phyloP scores from a whole-genome alignment of 2,329 filamentous ascomycete genomes.

The Scytalidium lignicola region DNA sequence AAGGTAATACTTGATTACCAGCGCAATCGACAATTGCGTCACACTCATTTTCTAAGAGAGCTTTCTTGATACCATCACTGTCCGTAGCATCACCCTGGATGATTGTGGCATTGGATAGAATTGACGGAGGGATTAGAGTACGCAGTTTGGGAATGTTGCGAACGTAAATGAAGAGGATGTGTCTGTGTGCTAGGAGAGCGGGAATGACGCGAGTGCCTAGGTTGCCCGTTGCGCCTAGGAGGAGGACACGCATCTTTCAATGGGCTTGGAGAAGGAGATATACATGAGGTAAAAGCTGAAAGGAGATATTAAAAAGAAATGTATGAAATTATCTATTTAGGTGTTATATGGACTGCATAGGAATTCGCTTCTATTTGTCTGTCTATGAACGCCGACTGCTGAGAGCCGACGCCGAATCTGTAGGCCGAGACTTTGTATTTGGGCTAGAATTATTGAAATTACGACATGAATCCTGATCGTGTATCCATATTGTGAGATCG shows the following conservation, averaged over 20 bases:
- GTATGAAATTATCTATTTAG: too few species aligned
- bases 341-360: too few species aligned
- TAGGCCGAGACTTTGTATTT: too few species aligned
- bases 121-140: constrained; percentile 27
- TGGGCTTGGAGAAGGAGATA: too few species aligned
- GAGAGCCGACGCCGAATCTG: constrained; percentile 42
- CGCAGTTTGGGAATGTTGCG: constrained; percentile 34
- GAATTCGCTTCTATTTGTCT: too few species aligned
- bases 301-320: too few species aligned
- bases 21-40: constrained; percentile 36
- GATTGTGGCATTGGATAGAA: constrained; percentile 26
- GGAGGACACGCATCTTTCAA: constrained; percentile 35
- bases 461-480: too few species aligned
- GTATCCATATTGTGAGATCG: too few species aligned
- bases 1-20: constrained; percentile 32
- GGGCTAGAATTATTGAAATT: too few species aligned
- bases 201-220: constrained; percentile 31
- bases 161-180: constrained; percentile 34
- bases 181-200: constrained; percentile 28
- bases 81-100: constrained; percentile 35
- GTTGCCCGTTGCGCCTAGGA: constrained; percentile 35
- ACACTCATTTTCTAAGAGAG: constrained; percentile 31
- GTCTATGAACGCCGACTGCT: constrained; percentile 65
- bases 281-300: too few species aligned
- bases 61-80: constrained; percentile 26